These are phyloP conservation scores for Geotrichum macrosporum DNA, from an alignment of 1,139 yeast species.

Conservation along the genomic window DNA sequence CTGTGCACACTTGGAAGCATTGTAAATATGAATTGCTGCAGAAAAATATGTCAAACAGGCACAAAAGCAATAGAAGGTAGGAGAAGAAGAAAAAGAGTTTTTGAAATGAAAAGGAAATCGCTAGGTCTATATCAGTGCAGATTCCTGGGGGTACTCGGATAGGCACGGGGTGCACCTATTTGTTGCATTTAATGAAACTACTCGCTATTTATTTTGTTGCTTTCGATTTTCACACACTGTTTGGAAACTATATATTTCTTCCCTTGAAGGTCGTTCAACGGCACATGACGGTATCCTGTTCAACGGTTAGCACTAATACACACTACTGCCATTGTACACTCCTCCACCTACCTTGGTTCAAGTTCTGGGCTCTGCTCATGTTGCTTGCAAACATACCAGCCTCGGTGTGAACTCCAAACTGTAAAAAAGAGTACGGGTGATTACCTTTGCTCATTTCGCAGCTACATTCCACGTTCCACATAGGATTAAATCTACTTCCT, in stretches of 20 bases:
- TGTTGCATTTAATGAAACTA: background rate
- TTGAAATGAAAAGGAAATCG: background rate
- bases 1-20: constrained; percentile 19
- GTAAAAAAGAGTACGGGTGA: constrained; percentile 48
- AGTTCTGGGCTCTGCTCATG: constrained; percentile 46
- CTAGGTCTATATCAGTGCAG: constrained; percentile 3
- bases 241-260: constrained; percentile 79
- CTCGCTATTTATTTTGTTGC: constrained; percentile 2
- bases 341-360: constrained; percentile 47
- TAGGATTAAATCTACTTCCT: constrained; percentile 81
- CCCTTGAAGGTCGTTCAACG: constrained; percentile 70
- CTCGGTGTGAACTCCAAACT: constrained; percentile 43
- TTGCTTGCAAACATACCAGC: constrained; percentile 55
- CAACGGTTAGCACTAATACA: background rate
- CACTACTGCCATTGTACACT: background rate
- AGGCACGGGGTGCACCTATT: constrained; percentile 4
- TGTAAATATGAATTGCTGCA: no score
- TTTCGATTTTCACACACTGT: constrained; percentile 49
- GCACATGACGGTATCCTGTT: constrained; percentile 66
- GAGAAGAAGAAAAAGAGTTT: background rate
- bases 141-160: constrained; percentile 5
- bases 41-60: no score
- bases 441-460: constrained; percentile 44
- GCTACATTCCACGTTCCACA: constrained; percentile 59
- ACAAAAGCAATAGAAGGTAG: constrained; percentile 1